Percentiles rank a stretch among this genome's conserved stretches.
Evolutionary conservation across 306 rosid species (phyloP).

Genomic region (Cicer bijugum): DNA sequence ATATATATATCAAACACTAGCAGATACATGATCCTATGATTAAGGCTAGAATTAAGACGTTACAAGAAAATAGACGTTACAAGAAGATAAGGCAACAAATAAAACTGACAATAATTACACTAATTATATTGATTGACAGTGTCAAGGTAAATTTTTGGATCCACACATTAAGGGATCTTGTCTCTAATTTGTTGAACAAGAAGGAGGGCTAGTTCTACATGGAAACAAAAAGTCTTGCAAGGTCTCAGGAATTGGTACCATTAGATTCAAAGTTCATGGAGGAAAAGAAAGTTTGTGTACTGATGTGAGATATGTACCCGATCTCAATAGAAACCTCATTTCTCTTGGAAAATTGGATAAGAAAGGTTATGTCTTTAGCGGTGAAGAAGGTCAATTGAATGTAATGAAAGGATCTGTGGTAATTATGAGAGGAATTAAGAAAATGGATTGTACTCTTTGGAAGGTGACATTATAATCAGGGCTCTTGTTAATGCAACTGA

Average conservation of each 20-base stretch:
- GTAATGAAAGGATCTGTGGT: neutral
- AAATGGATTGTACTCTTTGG: neutral
- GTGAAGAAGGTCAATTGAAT: neutral
- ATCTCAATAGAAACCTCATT: neutral
- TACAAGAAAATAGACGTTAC: too few relatives aligned
- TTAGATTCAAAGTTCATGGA: too few relatives aligned
- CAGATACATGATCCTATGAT: too few relatives aligned
- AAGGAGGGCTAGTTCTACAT: neutral
- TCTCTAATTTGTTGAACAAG: neutral
- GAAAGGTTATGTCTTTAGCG: neutral
- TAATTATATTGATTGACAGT: too few relatives aligned
- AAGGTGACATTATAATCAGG: neutral
- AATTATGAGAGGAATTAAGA: neutral
- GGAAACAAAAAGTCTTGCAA: neutral
- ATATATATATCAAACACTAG: too few relatives aligned
- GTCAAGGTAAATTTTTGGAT: too few relatives aligned
- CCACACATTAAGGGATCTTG: too few relatives aligned
- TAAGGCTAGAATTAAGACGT: too few relatives aligned
- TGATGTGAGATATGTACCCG: too few relatives aligned
- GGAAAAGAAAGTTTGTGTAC: too few relatives aligned
- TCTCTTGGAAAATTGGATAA: neutral
- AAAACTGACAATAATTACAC: too few relatives aligned
- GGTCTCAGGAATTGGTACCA: neutral
- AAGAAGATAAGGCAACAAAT: too few relatives aligned
- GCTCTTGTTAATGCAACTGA: neutral